Evolutionary conservation across 495 filamentous ascomycete genomes (phyloP), one percentile per base, ranked within the genome.

Genomic region (Talaromyces nanjingensis): DNA sequence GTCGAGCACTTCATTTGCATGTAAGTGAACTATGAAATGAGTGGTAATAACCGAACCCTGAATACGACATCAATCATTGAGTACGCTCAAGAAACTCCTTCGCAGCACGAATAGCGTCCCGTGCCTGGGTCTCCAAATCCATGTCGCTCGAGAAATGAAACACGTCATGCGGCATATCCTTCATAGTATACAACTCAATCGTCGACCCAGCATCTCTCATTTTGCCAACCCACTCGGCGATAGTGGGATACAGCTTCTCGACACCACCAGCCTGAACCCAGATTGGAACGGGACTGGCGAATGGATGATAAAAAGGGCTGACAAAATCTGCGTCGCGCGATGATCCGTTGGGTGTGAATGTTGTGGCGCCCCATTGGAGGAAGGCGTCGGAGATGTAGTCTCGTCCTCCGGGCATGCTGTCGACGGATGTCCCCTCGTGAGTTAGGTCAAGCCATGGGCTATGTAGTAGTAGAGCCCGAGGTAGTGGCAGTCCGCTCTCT

Each of bases 231-330:
- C 67, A 74, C 67, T 67, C 55, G 27, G 39, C 63, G 31, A 64
- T 65, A 34, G 73, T 71, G 34, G 67, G 66, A 45, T 57, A 73
- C 61, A 78, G 55, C 25, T 75, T 63, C 68, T 79, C 76, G 29
- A 63, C 64, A 20, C 64, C 66, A 2, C 76, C 76, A 7, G 65
- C 49, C 54, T 69, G 69, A n/a, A 76, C 66, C 63, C 63, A 77
- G 18, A 78, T 31, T 24, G 74, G 76, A 16, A 69, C 61, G 6
- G 42, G 24, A 12, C 68, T 71, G 34, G 11, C 45, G 53, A 79
- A 78, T 14, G 73, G 69, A 25, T 72, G 49, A 6, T 63, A 24
- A 5, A 72, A 54, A 1, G 65, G 66, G 20, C 58, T 63, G 2
- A 78, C 65, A 49, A 72, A 79, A 20, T 69, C 64, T 31, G 65